Evolutionary conservation across 176 grass and related monocot species (phyloP), one percentile per base, ranked within the genome.

Genomic region (Puya raimondii): DNA sequence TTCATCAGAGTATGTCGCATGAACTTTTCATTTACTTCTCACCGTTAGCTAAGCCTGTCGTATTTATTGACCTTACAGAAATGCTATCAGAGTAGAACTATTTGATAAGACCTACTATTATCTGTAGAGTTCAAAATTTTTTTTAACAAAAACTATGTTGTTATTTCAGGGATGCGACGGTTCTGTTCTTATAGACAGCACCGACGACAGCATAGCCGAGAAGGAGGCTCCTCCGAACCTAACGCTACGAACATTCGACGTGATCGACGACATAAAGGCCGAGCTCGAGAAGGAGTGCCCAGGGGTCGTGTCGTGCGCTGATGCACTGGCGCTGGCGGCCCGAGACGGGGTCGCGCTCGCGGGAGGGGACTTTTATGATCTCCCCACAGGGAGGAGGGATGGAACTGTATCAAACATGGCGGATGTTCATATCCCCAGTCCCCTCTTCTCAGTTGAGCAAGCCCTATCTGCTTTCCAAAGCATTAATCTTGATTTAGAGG

Each of bases 251-350:
- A 79, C 68, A 49, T 64, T 85, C 11, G 76, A 85, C 22, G 77
- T 85, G 63, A 53, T 85, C 42, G 83, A 85, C 78, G 78, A 78
- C 12, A 64, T 47, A 53, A 85, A 85, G 78, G 78, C 64, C 0
- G 78, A 49, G 11, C 47, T 81, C 20, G 83, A 85, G 83, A n/a
- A 1, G 53, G 65, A 75, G 4, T 85, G 83, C 64, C 53, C 67
- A 0, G 78, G 78, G 68, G 69, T 80, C 0, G 83, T 85, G 26
- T 85, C 83, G 42, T 85, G 83, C 53, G 83, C 83, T n/a, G 83
- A 85, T 66, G 54, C 80, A 47, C 13, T 85, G 2, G 74, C 65
- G 9, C 12, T 77, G 65, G 74, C 74, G 1, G 15, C 74, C 1
- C 68, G 74, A 48, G 82, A 85, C 10, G 82, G 67, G 1, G 77